Evolutionary conservation across 495 filamentous ascomycete species (phyloP).

Genomic region (Trypethelium eluteriae): DNA sequence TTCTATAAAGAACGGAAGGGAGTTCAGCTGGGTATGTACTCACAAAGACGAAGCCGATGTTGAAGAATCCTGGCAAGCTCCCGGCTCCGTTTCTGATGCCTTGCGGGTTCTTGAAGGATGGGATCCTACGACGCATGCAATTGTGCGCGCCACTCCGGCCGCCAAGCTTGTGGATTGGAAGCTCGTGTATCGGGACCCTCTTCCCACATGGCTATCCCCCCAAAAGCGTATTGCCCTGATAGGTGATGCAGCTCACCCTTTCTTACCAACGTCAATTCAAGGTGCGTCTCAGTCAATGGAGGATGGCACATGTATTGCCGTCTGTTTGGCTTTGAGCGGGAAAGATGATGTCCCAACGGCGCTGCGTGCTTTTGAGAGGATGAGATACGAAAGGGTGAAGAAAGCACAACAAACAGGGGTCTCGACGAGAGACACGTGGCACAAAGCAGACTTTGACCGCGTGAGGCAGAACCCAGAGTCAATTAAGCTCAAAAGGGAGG

Average conservation of each 20-base stretch:
- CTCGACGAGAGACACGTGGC: constrained; percentile 32
- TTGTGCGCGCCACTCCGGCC: constrained; percentile 31
- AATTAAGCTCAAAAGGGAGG: constrained; percentile 30
- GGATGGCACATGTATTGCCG: constrained; percentile 32
- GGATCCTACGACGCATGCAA: constrained; percentile 29
- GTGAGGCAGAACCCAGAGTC: constrained; percentile 32
- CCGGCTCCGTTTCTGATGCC: constrained; percentile 29
- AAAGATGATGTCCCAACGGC: constrained; percentile 22
- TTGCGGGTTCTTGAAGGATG: constrained; percentile 30
- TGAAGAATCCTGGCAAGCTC: constrained; percentile 31
- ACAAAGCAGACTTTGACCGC: constrained; percentile 34
- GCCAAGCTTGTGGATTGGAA: constrained; percentile 34
- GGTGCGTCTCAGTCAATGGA: constrained; percentile 36
- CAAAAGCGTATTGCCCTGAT: constrained; percentile 30
- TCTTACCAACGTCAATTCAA: constrained; percentile 34
- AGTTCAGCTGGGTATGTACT: constrained; percentile 35
- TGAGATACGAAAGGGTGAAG: constrained; percentile 32
- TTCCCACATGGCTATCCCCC: constrained; percentile 33
- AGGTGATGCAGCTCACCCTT: constrained; percentile 36
- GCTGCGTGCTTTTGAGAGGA: constrained; percentile 28
- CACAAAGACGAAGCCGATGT: constrained; percentile 33
- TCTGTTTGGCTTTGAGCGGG: constrained; percentile 30
- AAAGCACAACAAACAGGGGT: constrained; percentile 31
- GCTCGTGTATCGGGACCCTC: constrained; percentile 33
- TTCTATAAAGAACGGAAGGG: constrained; percentile 28